Percentiles rank a stretch among this genome's conserved stretches.
These are phyloP conservation scores for Auriscalpium orientale DNA, from an alignment of 768 basidiomycete species.

Conservation along the genomic window DNA sequence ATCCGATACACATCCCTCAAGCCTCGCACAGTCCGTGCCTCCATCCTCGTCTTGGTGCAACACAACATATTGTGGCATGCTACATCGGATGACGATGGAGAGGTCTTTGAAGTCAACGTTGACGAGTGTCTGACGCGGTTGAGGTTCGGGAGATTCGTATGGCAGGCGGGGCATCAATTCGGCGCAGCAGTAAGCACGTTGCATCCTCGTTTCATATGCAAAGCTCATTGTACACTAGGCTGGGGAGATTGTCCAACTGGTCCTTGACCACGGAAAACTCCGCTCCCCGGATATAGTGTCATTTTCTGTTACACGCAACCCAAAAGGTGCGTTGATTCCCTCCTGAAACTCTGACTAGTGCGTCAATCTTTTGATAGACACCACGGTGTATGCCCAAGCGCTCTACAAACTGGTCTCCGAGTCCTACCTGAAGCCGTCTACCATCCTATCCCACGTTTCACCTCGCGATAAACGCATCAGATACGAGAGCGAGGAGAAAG, in stretches of 20 bases:
- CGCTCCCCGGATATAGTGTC: conserved; percentile 63
- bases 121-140: conserved; percentile 77
- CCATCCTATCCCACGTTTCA: conserved; percentile 68
- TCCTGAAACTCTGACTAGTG: background rate
- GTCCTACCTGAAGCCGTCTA: conserved; percentile 76
- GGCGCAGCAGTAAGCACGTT: conserved; percentile 56
- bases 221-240: conserved; percentile 38
- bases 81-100: conserved; percentile 59
- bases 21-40: conserved; percentile 58
- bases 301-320: conserved; percentile 41
- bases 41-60: conserved; percentile 75
- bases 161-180: conserved; percentile 61
- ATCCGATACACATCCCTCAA: conserved; percentile 63
- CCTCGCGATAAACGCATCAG: conserved; percentile 74
- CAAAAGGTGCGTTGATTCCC: conserved; percentile 41
- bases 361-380: conserved; percentile 23
- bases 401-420: conserved; percentile 64
- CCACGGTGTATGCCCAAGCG: conserved; percentile 45
- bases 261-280: conserved; percentile 84
- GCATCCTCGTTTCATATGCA: background rate
- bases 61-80: conserved; percentile 91
- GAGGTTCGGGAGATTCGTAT: conserved; percentile 78
- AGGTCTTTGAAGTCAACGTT: conserved; percentile 74
- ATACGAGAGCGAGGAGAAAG: conserved; percentile 74
- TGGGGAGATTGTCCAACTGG: conserved; percentile 62